phyloP scores from a whole-genome alignment of 768 basidiomycete species.

The Brasilioporus rufonigricans region DNA sequence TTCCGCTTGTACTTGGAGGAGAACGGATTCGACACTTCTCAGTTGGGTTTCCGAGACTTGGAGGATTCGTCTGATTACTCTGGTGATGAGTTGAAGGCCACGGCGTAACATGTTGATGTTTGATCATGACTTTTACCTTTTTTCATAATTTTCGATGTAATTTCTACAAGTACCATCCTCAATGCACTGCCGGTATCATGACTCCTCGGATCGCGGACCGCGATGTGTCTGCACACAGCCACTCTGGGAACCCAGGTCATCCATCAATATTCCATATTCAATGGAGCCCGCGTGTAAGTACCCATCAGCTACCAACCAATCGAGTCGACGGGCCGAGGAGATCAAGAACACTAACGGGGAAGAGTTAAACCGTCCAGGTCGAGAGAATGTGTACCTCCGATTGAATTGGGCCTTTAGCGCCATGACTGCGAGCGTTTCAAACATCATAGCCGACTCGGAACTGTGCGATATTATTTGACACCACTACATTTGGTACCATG shows the following conservation, averaged over 20 bases:
- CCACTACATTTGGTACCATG: neutral
- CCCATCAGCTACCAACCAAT: too few species aligned
- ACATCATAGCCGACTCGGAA: too few species aligned
- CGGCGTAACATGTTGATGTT: conserved; percentile 7
- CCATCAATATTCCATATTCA: too few species aligned
- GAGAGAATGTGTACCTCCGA: too few species aligned
- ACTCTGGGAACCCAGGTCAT: too few species aligned
- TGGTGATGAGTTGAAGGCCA: conserved; percentile 12
- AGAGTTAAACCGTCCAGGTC: too few species aligned
- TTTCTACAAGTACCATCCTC: neutral
- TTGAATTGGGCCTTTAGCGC: too few species aligned
- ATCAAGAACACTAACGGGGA: too few species aligned
- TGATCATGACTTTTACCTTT: conserved; percentile 1
- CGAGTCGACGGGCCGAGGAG: too few species aligned
- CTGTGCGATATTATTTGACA: neutral
- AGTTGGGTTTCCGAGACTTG: conserved; percentile 55
- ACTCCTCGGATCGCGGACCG: too few species aligned
- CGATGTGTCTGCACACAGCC: too few species aligned
- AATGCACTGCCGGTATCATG: neutral
- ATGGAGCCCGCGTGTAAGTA: too few species aligned
- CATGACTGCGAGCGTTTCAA: neutral
- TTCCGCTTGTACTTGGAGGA: conserved; percentile 82
- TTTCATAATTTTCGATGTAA: neutral
- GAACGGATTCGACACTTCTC: conserved; percentile 74
- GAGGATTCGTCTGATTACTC: conserved; percentile 22